These are phyloP conservation scores for Ophiobolus disseminans DNA, from an alignment of 2,329 filamentous ascomycete species.

Conservation along the genomic window DNA sequence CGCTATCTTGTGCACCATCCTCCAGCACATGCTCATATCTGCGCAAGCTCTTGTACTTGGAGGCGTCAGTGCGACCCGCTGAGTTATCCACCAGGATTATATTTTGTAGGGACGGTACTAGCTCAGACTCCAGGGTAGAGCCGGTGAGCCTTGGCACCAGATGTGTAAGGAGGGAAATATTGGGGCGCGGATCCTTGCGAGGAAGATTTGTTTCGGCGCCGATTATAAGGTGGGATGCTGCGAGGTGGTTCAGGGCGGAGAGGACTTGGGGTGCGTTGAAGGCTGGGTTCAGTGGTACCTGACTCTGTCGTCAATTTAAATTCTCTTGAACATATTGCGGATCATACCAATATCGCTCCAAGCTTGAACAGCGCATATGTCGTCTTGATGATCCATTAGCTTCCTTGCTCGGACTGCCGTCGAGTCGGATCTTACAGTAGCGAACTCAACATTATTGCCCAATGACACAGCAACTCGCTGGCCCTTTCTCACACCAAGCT, in stretches of 20 bases:
- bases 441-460: conserved; percentile 85
- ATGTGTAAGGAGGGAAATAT: conserved; percentile 63
- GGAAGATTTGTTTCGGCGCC: conserved; percentile 87
- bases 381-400: conserved; percentile 45
- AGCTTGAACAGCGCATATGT: conserved; percentile 94
- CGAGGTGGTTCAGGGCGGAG: conserved; percentile 78
- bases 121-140: conserved; percentile 58
- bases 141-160: conserved; percentile 58
- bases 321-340: background rate
- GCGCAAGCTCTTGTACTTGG: conserved; percentile 44
- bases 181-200: conserved; percentile 66
- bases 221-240: conserved; percentile 76
- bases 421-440: conserved; percentile 61
- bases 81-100: conserved; percentile 85
- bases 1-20: conserved; percentile 49
- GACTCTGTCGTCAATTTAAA: background rate
- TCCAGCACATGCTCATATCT: conserved; percentile 56
- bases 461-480: conserved; percentile 85
- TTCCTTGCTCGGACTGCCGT: background rate
- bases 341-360: conserved; percentile 80
- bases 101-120: conserved; percentile 72
- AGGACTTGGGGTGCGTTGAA: conserved; percentile 83
- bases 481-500: conserved; percentile 77
- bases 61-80: conserved; percentile 58
- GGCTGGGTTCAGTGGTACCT: conserved; percentile 88